Evolutionary conservation across 2,329 filamentous ascomycete genomes (phyloP).

Genomic region (Fusarium falciforme): DNA sequence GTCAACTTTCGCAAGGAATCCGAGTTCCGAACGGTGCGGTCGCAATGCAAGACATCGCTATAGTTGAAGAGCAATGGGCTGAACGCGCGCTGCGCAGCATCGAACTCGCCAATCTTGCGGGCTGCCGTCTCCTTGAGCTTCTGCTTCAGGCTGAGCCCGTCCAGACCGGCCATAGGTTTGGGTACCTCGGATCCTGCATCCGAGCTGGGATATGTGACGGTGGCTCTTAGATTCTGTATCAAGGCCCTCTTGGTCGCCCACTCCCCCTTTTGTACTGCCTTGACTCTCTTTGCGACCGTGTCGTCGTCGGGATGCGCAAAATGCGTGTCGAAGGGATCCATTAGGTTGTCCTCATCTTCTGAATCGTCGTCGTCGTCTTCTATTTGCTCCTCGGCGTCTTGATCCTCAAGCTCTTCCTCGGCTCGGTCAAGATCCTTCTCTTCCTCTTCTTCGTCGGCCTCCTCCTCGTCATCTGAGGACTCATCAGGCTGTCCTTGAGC

Average conservation of each 20-base stretch:
- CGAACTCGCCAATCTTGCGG: slow-evolving; percentile 67
- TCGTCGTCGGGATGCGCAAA: slow-evolving; percentile 77
- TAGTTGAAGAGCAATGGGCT: slow-evolving; percentile 84
- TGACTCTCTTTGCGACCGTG: slow-evolving; percentile 65
- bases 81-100: slow-evolving; percentile 71
- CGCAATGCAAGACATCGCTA: slow-evolving; percentile 81
- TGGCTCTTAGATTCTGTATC: slow-evolving; percentile 60
- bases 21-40: slow-evolving; percentile 76
- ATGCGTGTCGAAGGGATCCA: slow-evolving; percentile 84
- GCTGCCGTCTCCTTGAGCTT: slow-evolving; percentile 69
- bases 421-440: slow-evolving; percentile 57
- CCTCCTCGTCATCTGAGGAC: slow-evolving; percentile 39
- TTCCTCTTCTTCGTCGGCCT: slow-evolving; percentile 56
- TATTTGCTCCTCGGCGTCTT: slow-evolving; percentile 41
- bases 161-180: slow-evolving; percentile 51
- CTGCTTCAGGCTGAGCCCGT: slow-evolving; percentile 74
- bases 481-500: slow-evolving; percentile 34
- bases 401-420: slow-evolving; percentile 45
- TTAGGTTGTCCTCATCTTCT: slow-evolving; percentile 63
- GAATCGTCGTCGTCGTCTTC: slow-evolving; percentile 53
- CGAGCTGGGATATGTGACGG: slow-evolving; percentile 59
- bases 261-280: slow-evolving; percentile 60
- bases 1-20: slow-evolving; percentile 75
- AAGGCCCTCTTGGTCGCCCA: slow-evolving; percentile 63
- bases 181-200: slow-evolving; percentile 48